A percentile compares a stretch with the other conserved stretches of the same genome.
phyloP scores from a whole-genome alignment of 2,329 filamentous ascomycete genomes.

The Chaetomium olivaceum region DNA sequence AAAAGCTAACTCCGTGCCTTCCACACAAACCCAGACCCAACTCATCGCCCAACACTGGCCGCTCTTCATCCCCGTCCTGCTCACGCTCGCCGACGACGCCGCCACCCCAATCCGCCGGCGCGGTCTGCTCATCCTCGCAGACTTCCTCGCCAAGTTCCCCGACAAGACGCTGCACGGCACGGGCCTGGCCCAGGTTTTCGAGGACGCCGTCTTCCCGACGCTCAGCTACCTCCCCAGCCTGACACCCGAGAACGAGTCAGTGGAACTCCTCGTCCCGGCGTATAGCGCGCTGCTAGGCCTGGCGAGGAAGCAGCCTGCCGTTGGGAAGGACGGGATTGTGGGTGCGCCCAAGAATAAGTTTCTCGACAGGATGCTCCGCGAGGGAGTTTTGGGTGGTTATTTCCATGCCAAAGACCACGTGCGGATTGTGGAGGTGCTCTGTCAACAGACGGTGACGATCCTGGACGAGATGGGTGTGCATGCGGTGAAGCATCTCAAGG shows the following conservation, averaged over 20 bases:
- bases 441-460: constrained; percentile 51
- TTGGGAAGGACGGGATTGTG: constrained; percentile 13
- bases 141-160: constrained; percentile 58
- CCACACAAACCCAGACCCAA: constrained; percentile 36
- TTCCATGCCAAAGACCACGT: constrained; percentile 61
- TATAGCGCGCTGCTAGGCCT: constrained; percentile 68
- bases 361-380: constrained; percentile 56
- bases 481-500: constrained; percentile 67
- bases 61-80: constrained; percentile 66
- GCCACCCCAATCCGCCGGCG: constrained; percentile 53
- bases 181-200: constrained; percentile 67
- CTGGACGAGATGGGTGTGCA: constrained; percentile 61
- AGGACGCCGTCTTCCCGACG: constrained; percentile 68
- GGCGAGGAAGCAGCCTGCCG: constrained; percentile 42
- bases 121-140: constrained; percentile 56
- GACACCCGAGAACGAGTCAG: constrained; percentile 71
- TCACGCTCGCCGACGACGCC: constrained; percentile 68
- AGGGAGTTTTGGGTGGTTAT: constrained; percentile 57
- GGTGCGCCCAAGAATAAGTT: constrained; percentile 37
- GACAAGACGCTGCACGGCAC: constrained; percentile 56
- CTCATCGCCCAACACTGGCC: constrained; percentile 63
- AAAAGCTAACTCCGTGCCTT: constrained; percentile 17
- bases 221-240: constrained; percentile 76
- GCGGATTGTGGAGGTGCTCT: constrained; percentile 57
- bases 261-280: constrained; percentile 61